phyloP scores from a whole-genome alignment of 805 yeast genomes.

The Kodamaea kakaduensis region DNA sequence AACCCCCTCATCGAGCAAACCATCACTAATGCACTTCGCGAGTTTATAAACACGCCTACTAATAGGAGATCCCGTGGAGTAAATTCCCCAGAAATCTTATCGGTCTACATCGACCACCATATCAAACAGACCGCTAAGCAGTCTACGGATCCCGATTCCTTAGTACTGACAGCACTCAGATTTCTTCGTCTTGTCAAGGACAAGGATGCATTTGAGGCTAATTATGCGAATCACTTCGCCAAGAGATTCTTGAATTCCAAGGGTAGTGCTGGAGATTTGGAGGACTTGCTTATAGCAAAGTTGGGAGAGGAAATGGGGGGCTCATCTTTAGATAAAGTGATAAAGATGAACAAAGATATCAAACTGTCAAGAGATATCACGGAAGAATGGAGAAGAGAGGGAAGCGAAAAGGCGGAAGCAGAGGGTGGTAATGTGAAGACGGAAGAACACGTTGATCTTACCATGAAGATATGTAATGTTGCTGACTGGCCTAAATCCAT shows the following conservation, averaged over 20 bases:
- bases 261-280: slow-evolving; percentile 53
- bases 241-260: slow-evolving; percentile 55
- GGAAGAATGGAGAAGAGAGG: slow-evolving; percentile 32
- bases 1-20: slow-evolving; percentile 50
- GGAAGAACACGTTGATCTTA: slow-evolving; percentile 28
- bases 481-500: slow-evolving; percentile 44
- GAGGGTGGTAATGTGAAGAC: slow-evolving; percentile 10
- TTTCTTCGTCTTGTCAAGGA: slow-evolving; percentile 70
- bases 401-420: slow-evolving; percentile 8
- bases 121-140: slow-evolving; percentile 33
- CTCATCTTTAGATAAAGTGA: slow-evolving; percentile 71
- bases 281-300: slow-evolving; percentile 61
- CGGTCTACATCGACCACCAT: slow-evolving; percentile 37
- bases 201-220: slow-evolving; percentile 80
- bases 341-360: slow-evolving; percentile 84
- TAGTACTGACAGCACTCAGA: slow-evolving; percentile 52
- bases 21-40: slow-evolving; percentile 58
- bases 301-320: slow-evolving; percentile 76
- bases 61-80: slow-evolving; percentile 12
- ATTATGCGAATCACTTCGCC: slow-evolving; percentile 82
- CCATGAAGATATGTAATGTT: slow-evolving; percentile 41
- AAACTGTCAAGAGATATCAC: slow-evolving; percentile 41
- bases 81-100: slow-evolving; percentile 38
- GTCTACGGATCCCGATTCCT: slow-evolving; percentile 24
- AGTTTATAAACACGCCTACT: slow-evolving; percentile 51